Evolutionary conservation across 441 rosid genomes (phyloP).

Genomic region (Aquilaria agallochum): DNA sequence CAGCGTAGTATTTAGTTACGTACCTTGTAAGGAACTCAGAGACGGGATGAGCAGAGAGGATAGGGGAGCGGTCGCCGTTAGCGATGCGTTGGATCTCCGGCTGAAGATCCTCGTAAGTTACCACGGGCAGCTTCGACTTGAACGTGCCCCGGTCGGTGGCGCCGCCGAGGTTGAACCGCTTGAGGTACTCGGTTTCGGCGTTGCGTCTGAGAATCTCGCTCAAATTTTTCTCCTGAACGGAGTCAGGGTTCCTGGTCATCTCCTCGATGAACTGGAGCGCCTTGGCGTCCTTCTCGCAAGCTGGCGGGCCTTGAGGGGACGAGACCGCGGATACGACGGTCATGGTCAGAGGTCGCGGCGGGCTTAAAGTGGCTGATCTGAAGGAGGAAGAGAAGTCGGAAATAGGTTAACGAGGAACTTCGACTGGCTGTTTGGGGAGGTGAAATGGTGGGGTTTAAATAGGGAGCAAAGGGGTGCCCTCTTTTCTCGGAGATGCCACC

Average conservation of each 20-base stretch:
- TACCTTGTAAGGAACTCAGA: conserved; percentile 76
- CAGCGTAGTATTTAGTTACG: background rate
- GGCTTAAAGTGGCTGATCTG: background rate
- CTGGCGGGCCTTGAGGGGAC: conserved; percentile 23
- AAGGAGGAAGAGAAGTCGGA: background rate
- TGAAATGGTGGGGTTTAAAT: conserved; percentile 20
- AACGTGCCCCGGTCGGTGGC: conserved; percentile 40
- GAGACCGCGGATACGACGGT: conserved; percentile 40
- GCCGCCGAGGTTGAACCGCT: conserved; percentile 37
- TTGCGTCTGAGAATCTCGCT: conserved; percentile 42
- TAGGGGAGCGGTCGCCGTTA: conserved; percentile 61
- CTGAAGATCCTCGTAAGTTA: conserved; percentile 59
- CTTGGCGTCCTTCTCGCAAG: conserved; percentile 41
- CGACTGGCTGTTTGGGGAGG: conserved; percentile 9
- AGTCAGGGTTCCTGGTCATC: conserved; percentile 39
- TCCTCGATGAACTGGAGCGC: conserved; percentile 58
- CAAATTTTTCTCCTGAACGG: conserved; percentile 49
- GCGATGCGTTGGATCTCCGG: conserved; percentile 64
- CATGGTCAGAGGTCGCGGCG: conserved; percentile 21
- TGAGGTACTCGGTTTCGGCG: conserved; percentile 53
- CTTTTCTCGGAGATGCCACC: background rate
- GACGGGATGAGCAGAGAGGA: conserved; percentile 55
- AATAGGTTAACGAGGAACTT: background rate
- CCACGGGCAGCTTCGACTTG: conserved; percentile 49
- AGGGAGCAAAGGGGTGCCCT: background rate